Evolutionary conservation across 352 stramenopile species (phyloP).

Genomic region (Globisporangium sylvaticum): DNA sequence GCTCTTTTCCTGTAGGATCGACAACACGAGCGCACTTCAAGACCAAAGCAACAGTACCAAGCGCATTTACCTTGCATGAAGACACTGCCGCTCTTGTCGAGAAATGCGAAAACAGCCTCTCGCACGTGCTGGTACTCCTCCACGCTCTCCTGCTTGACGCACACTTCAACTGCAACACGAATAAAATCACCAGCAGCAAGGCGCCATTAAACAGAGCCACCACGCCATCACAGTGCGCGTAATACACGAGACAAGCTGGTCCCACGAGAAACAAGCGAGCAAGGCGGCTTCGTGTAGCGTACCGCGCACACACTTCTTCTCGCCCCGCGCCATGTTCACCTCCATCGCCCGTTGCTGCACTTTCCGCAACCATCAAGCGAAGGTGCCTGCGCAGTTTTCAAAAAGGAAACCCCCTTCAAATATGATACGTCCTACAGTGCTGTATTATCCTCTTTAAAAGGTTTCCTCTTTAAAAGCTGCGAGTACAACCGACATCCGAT

Average conservation of each 20-base stretch:
- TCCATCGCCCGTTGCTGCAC: not conserved
- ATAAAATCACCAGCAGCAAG: not conserved
- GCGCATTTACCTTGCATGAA: not conserved
- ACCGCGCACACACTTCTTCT: not conserved
- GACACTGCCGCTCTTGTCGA: slow-evolving; percentile 8
- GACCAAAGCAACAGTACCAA: not conserved
- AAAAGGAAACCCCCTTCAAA: not conserved
- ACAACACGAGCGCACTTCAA: not conserved
- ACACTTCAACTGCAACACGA: slow-evolving; percentile 48
- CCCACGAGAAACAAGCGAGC: not conserved
- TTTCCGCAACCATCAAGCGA: not conserved
- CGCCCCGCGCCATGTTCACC: not conserved
- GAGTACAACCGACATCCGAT: not conserved
- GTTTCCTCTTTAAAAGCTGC: no score
- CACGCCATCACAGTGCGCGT: not conserved
- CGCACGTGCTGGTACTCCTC: slow-evolving; percentile 35
- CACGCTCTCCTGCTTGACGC: slow-evolving; percentile 44
- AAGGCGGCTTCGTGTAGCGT: not conserved
- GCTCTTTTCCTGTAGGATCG: not conserved
- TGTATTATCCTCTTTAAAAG: no score
- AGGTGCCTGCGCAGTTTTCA: no score
- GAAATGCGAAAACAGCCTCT: slow-evolving; percentile 23
- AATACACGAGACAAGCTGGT: not conserved
- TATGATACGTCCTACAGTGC: not conserved
- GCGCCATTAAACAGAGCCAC: not conserved